Base-by-base conservation (phyloP, 306 rosid species). In the Styphnolobium japonicum region DNA sequence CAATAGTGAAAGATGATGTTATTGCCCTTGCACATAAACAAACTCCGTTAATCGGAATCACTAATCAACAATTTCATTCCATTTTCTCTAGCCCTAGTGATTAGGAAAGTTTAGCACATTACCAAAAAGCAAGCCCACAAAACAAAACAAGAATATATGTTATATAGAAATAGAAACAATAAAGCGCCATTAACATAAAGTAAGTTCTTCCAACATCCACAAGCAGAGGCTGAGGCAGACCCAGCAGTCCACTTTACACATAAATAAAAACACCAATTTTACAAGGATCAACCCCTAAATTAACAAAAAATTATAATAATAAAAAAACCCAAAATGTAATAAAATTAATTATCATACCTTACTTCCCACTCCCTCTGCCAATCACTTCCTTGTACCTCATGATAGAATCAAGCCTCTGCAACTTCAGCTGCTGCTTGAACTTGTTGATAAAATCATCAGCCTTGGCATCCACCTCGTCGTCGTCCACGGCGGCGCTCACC, bases 391-490 rank as follows among this genome's bases (percentile, higher is more conserved):
- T 87, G 82, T 87, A 87, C 84, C 81, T 90, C 19, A 87, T 37
- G 55, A 93, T 78, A 1, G 97, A 92, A 64, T 93, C 88, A 78
- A 87, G 37, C 93, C 97, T 90, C 88, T 93, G 97, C 77, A 93
- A 64, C 84, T 93, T 87, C 79, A 93, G 72, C 84, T 92, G 91
- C 4, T 93, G 86, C 85, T 92, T 93, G 84, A 93, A 93, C 83
- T 21, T 88, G 88, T 90, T 92, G 87, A 93, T 93, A 90, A 93
- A 93, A 63, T 91, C 97, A 40, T 92, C 96, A 4, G 97, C 97
- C 60, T 71, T 93, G 0, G 98, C 91, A 31, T 93, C 97, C 45
- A 93, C 97, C 80, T 80, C 94, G 2, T 81, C 91, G 4, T 85
- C 92, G 4, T 84, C 94, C 4, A 0, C 86, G 55, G 67, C 45